A percentile compares a stretch with the other conserved stretches of the same genome.
These are phyloP conservation scores for Picochlorum sp. DNA, from an alignment of 139 green algal species.

Conservation along the genomic window DNA sequence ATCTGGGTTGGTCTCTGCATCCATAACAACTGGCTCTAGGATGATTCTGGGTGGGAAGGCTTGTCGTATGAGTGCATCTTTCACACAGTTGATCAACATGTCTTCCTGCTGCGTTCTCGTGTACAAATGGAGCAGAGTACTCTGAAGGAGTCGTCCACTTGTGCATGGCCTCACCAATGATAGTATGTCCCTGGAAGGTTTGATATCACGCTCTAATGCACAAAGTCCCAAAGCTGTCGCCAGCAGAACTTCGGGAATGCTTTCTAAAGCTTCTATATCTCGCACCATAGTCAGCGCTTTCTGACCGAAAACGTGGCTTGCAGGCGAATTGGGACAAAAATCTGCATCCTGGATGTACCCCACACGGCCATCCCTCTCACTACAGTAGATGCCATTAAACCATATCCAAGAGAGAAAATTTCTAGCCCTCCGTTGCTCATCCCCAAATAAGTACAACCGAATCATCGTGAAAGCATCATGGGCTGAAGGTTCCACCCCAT, in stretches of 20 bases:
- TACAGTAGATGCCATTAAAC: neutral
- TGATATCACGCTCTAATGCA: neutral
- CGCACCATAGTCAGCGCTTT: too few species aligned
- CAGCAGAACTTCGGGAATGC: neutral
- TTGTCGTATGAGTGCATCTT: too few species aligned
- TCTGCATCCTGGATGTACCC: neutral
- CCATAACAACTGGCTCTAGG: too few species aligned
- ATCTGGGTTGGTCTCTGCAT: too few species aligned
- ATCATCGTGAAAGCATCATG: neutral
- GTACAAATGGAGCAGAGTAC: too few species aligned
- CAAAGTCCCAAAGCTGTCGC: neutral
- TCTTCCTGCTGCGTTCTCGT: too few species aligned
- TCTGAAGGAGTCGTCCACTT: too few species aligned
- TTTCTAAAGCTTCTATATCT: neutral
- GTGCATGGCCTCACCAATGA: too few species aligned
- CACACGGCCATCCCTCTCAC: neutral
- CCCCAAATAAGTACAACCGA: neutral
- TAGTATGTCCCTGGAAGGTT: neutral
- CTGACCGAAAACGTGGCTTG: neutral
- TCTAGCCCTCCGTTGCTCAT: neutral
- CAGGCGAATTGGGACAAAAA: neutral
- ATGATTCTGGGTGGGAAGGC: too few species aligned
- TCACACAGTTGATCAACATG: too few species aligned
- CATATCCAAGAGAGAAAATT: neutral
- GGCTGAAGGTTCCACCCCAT: neutral